Evolutionary conservation across 805 yeast genomes (phyloP).

Genomic region (Isabelozyma rhagii): DNA sequence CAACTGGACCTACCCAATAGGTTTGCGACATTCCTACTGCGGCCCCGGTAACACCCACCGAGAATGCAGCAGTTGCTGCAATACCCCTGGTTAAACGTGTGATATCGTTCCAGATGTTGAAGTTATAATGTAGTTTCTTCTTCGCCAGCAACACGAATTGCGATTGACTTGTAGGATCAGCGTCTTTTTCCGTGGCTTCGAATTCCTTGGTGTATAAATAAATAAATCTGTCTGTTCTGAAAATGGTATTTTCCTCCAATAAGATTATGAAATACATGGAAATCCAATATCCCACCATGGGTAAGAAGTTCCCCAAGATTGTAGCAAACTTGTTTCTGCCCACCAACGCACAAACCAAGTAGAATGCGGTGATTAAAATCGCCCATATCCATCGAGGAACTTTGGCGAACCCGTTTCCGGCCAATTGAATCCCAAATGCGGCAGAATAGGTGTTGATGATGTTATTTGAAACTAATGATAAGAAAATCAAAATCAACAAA

Average conservation of each 20-base stretch:
- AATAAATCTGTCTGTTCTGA: constrained; percentile 48
- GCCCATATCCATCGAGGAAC: constrained; percentile 82
- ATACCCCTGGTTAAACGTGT: constrained; percentile 60
- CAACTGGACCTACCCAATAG: constrained; percentile 78
- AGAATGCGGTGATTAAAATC: constrained; percentile 57
- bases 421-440: constrained; percentile 72
- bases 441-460: constrained; percentile 79
- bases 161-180: constrained; percentile 18
- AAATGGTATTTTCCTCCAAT: constrained; percentile 68
- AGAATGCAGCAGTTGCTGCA: constrained; percentile 67
- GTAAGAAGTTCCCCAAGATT: constrained; percentile 76
- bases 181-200: constrained; percentile 5
- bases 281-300: constrained; percentile 92
- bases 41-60: constrained; percentile 75
- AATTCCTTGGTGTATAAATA: constrained; percentile 32
- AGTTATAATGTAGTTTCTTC: constrained; percentile 54
- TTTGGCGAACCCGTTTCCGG: constrained; percentile 49
- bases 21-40: constrained; percentile 87
- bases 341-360: constrained; percentile 67
- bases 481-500: constrained; percentile 61
- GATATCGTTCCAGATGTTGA: constrained; percentile 69
- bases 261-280: constrained; percentile 73
- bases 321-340: constrained; percentile 72
- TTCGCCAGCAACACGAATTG: constrained; percentile 27
- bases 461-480: constrained; percentile 79